These are phyloP conservation scores for Boletus austroedulis DNA, from an alignment of 1,284 basidiomycete genomes.

Conservation along the genomic window DNA sequence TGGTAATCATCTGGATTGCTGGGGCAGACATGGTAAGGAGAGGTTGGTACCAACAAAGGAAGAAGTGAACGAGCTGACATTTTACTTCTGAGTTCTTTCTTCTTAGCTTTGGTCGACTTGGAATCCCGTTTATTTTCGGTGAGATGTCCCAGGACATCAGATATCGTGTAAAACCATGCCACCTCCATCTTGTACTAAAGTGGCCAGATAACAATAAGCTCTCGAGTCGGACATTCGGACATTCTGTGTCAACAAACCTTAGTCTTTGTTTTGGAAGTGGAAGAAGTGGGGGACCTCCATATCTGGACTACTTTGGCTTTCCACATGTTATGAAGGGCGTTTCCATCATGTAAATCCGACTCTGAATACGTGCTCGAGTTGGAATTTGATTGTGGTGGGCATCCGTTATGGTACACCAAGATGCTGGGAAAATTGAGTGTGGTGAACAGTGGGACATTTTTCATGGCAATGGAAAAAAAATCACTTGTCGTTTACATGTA, in stretches of 20 bases:
- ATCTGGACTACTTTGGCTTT: constrained; percentile 7
- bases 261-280: neutral
- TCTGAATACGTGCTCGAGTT: no score
- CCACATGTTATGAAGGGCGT: neutral
- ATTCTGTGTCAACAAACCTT: neutral
- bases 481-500: no score
- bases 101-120: neutral
- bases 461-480: no score
- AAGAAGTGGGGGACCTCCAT: neutral
- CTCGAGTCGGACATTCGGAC: neutral
- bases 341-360: no score
- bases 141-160: neutral
- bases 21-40: no score
- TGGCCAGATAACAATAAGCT: neutral
- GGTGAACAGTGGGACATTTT: no score
- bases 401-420: no score
- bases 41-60: no score
- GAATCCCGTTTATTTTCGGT: neutral
- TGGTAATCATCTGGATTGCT: no score
- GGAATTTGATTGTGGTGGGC: no score
- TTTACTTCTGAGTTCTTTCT: neutral
- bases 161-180: constrained; percentile 5
- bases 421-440: no score
- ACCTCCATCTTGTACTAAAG: constrained; percentile 7
- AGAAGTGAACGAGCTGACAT: neutral